Conservation (phyloP, 164 flowering plant species). For the grape (Vitis vinifera) region DNA sequence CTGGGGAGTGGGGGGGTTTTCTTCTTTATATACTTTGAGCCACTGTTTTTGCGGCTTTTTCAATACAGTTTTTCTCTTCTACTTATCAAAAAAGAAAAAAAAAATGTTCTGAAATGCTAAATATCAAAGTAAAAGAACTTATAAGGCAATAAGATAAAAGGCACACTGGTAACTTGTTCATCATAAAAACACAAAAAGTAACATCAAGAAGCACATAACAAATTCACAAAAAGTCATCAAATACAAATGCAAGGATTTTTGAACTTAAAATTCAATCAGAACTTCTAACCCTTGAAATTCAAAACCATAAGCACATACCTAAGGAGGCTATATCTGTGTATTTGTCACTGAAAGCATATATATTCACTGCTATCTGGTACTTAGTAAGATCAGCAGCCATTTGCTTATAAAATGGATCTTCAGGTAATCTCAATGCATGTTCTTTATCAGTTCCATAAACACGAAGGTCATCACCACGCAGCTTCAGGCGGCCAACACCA, state of each 20-base stretch:
- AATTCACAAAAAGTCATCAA: not conserved
- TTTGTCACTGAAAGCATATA: constrained; percentile 92
- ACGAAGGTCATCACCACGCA: constrained; percentile 93
- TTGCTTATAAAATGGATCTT: constrained; percentile 95
- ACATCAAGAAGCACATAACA: too few species aligned
- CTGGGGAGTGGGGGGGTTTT: too few species aligned
- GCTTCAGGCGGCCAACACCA: constrained; percentile 85
- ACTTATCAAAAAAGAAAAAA: too few species aligned
- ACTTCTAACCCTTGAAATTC: not conserved
- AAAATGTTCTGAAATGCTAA: too few species aligned
- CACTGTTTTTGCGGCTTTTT: too few species aligned
- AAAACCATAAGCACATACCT: constrained; percentile 42
- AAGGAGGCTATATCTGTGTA: constrained; percentile 92
- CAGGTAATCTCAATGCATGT: constrained; percentile 69
- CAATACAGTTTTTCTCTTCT: too few species aligned
- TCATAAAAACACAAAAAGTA: too few species aligned
- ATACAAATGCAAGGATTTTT: not conserved
- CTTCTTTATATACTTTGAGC: too few species aligned
- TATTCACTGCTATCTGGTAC: constrained; percentile 78
- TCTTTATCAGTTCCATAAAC: constrained; percentile 96
- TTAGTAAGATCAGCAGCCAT: constrained; percentile 97
- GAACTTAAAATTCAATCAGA: not conserved
- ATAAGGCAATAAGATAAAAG: too few species aligned
- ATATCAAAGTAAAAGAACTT: too few species aligned
- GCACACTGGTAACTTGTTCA: too few species aligned